Percentiles rank a stretch among this genome's conserved stretches.
These are phyloP conservation scores for Tubosaeta sp. DNA, from an alignment of 768 basidiomycete species.

Conservation along the genomic window DNA sequence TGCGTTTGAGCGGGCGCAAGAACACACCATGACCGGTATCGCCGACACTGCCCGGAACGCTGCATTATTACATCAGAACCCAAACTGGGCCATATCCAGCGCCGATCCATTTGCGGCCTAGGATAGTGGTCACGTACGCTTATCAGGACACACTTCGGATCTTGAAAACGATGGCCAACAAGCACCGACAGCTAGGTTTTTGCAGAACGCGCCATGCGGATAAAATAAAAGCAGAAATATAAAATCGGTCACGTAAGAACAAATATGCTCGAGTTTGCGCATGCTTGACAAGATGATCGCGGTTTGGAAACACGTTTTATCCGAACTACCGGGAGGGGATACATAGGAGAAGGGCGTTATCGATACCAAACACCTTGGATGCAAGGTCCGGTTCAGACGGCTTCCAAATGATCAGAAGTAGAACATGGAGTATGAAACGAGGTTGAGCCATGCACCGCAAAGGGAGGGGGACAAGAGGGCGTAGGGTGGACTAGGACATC, in stretches of 20 bases:
- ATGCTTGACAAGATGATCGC: background rate
- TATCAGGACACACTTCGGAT: background rate
- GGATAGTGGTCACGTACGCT: background rate
- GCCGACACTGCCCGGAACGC: background rate
- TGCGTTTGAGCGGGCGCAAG: background rate
- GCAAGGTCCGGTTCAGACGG: conserved; percentile 6
- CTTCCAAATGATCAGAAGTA: conserved; percentile 3
- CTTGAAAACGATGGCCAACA: background rate
- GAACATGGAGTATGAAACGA: background rate
- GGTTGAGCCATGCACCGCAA: conserved; percentile 1
- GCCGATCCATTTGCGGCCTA: background rate
- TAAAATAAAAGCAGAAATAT: background rate
- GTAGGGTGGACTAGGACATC: background rate
- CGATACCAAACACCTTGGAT: background rate
- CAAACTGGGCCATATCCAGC: background rate
- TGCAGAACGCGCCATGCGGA: background rate
- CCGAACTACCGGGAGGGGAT: conserved; percentile 8
- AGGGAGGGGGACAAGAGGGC: background rate
- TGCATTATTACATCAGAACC: background rate
- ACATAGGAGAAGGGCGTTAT: background rate
- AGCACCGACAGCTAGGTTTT: background rate
- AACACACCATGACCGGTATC: background rate
- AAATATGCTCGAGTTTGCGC: background rate
- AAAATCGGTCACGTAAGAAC: background rate
- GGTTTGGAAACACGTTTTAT: conserved; percentile 6